Percentiles rank a stretch among this genome's conserved stretches.
Evolutionary conservation across 2,329 filamentous ascomycete species (phyloP).

Genomic region (Stylonectria norvegica): DNA sequence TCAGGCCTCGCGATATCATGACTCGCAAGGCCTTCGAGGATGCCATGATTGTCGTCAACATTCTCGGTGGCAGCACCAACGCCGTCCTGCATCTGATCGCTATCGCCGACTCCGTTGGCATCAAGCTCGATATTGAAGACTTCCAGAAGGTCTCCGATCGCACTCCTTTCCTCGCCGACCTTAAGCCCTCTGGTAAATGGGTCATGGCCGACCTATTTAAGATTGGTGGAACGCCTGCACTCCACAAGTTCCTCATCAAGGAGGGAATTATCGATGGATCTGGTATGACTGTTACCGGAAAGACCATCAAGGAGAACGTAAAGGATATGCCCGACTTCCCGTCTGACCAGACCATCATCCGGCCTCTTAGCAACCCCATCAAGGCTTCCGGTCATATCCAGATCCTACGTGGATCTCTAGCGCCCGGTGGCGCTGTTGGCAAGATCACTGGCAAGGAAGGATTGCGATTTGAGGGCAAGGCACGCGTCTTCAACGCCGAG

Average conservation of each 20-base stretch:
- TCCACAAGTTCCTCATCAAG: constrained; percentile 83
- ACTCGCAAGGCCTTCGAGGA: constrained; percentile 80
- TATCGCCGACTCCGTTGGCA: constrained; percentile 75
- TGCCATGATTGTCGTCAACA: constrained; percentile 78
- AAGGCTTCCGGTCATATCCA: constrained; percentile 85
- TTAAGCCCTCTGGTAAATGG: constrained; percentile 84
- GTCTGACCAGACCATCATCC: constrained; percentile 76
- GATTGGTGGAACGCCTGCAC: constrained; percentile 80
- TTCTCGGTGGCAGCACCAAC: constrained; percentile 82
- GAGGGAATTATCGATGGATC: constrained; percentile 78
- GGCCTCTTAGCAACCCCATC: constrained; percentile 76
- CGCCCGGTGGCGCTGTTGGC: constrained; percentile 81
- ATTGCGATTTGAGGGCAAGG: constrained; percentile 75
- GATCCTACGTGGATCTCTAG: constrained; percentile 80
- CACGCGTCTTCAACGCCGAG: constrained; percentile 81
- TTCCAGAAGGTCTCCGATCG: constrained; percentile 80
- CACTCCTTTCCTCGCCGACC: constrained; percentile 74
- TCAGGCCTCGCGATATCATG: constrained; percentile 73
- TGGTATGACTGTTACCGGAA: constrained; percentile 82
- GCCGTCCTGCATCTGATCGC: constrained; percentile 82
- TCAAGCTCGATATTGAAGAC: constrained; percentile 81
- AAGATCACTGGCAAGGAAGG: constrained; percentile 96
- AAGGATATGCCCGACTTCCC: constrained; percentile 70
- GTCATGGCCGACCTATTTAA: constrained; percentile 83
- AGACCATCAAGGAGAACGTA: constrained; percentile 85